phyloP scores from a whole-genome alignment of 345 rosid genomes.

The Moringa oleifera region DNA sequence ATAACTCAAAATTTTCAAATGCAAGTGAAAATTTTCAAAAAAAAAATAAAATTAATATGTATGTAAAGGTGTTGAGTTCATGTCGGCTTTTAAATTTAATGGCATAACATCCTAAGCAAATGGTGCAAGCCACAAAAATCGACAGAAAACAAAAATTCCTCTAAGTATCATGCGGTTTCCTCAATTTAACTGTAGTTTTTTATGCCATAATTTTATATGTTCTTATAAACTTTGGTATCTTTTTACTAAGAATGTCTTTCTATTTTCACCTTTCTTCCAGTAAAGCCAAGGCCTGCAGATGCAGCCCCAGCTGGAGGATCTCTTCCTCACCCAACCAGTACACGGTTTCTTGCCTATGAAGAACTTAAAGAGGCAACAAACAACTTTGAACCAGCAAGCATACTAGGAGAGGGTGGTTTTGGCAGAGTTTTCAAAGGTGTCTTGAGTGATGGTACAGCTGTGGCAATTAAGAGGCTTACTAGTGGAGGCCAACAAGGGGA shows the following conservation, averaged over 20 bases:
- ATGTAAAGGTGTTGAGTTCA: no score
- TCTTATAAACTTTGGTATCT: not conserved
- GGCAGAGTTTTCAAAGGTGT: slow-evolving; percentile 97
- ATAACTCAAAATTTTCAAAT: no score
- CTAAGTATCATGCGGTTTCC: no score
- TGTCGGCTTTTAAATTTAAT: no score
- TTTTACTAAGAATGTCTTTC: no score
- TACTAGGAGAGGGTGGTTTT: slow-evolving; percentile 98
- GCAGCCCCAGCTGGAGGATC: slow-evolving; percentile 50
- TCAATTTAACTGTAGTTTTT: no score
- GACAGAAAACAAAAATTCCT: no score
- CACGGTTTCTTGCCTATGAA: slow-evolving; percentile 84
- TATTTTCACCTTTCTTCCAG: slow-evolving; percentile 28
- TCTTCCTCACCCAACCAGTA: slow-evolving; percentile 80
- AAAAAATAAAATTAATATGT: no score
- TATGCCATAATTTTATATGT: no score
- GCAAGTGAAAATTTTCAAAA: no score
- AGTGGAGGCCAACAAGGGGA: slow-evolving; percentile 95
- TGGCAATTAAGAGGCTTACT: slow-evolving; percentile 92
- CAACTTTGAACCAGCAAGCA: slow-evolving; percentile 77
- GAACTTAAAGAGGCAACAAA: slow-evolving; percentile 94
- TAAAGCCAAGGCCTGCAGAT: slow-evolving; percentile 50
- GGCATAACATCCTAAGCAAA: no score
- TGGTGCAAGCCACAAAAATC: no score
- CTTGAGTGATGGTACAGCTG: slow-evolving; percentile 95